Evolutionary conservation across 192 early-diverging fungal genomes (phyloP), one percentile per base, ranked within the genome.

Genomic region (Entophlyctis luteolus): DNA sequence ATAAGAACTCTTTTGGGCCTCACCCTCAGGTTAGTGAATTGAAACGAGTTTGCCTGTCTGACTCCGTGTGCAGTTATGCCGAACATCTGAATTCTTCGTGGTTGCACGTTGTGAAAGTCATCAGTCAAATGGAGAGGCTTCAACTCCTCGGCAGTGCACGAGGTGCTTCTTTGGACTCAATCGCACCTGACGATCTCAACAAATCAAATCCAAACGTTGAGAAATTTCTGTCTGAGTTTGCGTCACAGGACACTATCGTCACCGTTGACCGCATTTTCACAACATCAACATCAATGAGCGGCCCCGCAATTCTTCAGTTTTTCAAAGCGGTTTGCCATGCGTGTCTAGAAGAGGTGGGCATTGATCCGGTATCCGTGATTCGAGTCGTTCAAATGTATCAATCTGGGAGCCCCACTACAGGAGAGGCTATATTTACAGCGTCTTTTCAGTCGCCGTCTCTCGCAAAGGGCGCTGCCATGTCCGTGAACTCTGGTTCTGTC

Each of bases 251-350:
- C 2, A 79, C 92, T 20, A 84, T 94, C 0, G 80, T 95, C 22
- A 85, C 85, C 31, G 88, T 92, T 10, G 95, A 98, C 72, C 86
- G 87, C 33, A 82, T 98, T 36, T 98, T 95, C 63, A 89, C 88
- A 16, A 78, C 84, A 10, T 91, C 90, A 0, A 83, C 90, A 22
- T 81, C 87, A 39, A 76, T 97, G 55, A 91, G 89, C 20, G 92
- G 87, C 0, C 74, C 83, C 20, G 89, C 91, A 12, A 94, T 97
- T 60, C 86, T 91, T 34, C 89, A 94, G 72, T 97, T 95, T 77
- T 92, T 94, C 46, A 76, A 85, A 8, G 87, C 93, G 2, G 73
- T 97, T 48, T 91, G 92, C 71, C 72, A 84, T 34, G 90, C 91
- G 0, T 92, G 90, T 4, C 89, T 91, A 87, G 88, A 93, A 65